Evolutionary conservation across 495 filamentous ascomycete species (phyloP), one percentile per base, ranked within the genome.

Genomic region (Penicillium roqueforti): DNA sequence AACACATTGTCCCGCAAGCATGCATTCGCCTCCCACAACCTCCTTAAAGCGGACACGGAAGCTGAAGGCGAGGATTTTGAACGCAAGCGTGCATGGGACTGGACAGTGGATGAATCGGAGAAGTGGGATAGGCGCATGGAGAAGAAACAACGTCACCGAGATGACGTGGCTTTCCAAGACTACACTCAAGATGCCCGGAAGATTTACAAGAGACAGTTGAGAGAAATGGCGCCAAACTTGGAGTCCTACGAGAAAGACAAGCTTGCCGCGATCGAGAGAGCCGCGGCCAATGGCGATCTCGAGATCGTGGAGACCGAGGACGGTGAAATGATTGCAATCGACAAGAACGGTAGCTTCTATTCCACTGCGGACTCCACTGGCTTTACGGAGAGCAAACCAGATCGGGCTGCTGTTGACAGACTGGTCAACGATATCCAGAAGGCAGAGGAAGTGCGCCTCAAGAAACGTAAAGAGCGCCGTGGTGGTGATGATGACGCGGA

Each of bases 11-110:
- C 83, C 47, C 87, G 90, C 50, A 91, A 89, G 61, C 85, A 87
- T 59, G 91, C 88, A 26, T 83, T 91, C 51, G 92, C 92, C 13
- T 87, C 87, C 22, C 89, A 95, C 69, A 97, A 97, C 56, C 85
- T 98, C 5, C 80, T 96, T 29, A 95, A 95, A 73, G 90, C 92
- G 13, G 91, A 96, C 57, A 84, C 87, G 1, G 88, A 88, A 66
- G 89, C 88, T 11, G 76, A 78, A 0, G 92, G 92, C 10, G 89
- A 88, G 56, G 92, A 97, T 68, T 98, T 97, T 63, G 95, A 98
- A 72, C 87, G 93, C 53, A 97, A 97, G 74, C 85, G 95, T 26
- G 92, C 92, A 1, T 97, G 93, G 93, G 95, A 97, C 70, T 97
- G 92, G 91, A 97, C 93, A 0, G 74, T 91, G 14, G 93, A 97